Conservation (phyloP, 2,329 filamentous ascomycete species). For the Rosellinia necatrix region DNA sequence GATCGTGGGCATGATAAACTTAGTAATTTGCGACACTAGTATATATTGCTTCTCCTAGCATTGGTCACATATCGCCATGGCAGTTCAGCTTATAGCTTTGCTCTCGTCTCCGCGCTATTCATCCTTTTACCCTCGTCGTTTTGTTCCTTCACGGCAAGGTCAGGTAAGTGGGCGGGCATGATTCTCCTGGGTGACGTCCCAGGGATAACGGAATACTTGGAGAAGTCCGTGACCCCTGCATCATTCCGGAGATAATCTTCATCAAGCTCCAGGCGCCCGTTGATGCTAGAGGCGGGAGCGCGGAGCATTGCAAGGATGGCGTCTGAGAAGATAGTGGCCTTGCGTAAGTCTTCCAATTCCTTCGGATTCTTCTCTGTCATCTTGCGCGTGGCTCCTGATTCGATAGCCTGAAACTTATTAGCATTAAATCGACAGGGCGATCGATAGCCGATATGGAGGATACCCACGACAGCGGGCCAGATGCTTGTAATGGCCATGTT, state of each 20-base stretch:
- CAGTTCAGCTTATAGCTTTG: slow-evolving; percentile 48
- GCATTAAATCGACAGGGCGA: no score
- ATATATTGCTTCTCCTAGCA: no score
- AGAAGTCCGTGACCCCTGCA: slow-evolving; percentile 70
- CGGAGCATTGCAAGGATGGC: slow-evolving; percentile 74
- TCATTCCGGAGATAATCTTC: slow-evolving; percentile 77
- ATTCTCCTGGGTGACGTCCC: slow-evolving; percentile 66
- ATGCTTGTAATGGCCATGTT: slow-evolving; percentile 80
- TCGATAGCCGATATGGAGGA: not conserved
- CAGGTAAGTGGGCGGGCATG: slow-evolving; percentile 73
- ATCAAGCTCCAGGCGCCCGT: slow-evolving; percentile 74
- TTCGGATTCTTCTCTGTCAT: slow-evolving; percentile 39
- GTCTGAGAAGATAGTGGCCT: slow-evolving; percentile 76
- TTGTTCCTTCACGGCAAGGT: slow-evolving; percentile 75
- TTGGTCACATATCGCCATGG: no score
- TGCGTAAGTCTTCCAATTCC: slow-evolving; percentile 64
- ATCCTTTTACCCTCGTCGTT: slow-evolving; percentile 75
- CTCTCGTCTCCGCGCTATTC: slow-evolving; percentile 60
- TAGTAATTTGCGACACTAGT: no score
- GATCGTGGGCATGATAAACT: no score
- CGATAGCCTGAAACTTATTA: slow-evolving; percentile 58
- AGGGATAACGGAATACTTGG: slow-evolving; percentile 66
- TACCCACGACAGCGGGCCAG: slow-evolving; percentile 76
- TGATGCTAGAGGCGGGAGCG: slow-evolving; percentile 64
- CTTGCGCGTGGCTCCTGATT: slow-evolving; percentile 52